Base-by-base conservation (phyloP, 2,329 filamentous ascomycete species). In the Diaporthe destruens region DNA sequence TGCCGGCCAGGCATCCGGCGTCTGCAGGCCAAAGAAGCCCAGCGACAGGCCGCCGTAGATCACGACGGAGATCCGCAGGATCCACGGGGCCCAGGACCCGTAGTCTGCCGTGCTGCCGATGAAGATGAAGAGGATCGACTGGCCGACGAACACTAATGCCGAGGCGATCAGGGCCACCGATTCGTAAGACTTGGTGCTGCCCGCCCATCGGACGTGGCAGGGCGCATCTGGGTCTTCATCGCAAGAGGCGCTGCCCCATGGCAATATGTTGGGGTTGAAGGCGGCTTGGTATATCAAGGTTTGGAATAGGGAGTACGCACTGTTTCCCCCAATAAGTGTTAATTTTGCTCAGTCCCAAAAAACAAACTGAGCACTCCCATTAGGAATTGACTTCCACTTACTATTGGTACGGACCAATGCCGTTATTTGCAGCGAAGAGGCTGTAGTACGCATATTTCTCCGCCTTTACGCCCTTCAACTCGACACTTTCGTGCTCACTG, bases 31-130 rank as follows among this genome's bases (percentile, higher is more conserved):
- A 7, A 66, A 66, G 47, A 53, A 66, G 0, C 61, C 61, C 7
- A 66, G n/a, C 14, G 61, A 66, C 1, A 66, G 39, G 8, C 47
- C 47, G 5, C 61, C 61, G 23, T 66, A 66, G 47, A 66, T 20
- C 61, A 66, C 1, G 5, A 66, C 47, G 5, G 20, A 25, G n/a
- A 66, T 29, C 3, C 61, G 61, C 61, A 66, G 9, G n/a, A 66
- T 53, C 61, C 61, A 66, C 2, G 61, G 61, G 3, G 61, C 61
- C 61, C 61, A 66, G 1, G 44, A 25, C 6, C 61, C 61, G n/a
- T 66, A 66, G 61, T 66, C 61, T 2, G 61, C 61, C 2, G 61
- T 66, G 47, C 61, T 66, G 7, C 61, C 61, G 47, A 66, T 66
- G 61, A 66, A 66, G n/a, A 66, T 53, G 47, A 66, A 66, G 0